Conservation (phyloP, 306 rosid species). For the Rosa rugosa region DNA sequence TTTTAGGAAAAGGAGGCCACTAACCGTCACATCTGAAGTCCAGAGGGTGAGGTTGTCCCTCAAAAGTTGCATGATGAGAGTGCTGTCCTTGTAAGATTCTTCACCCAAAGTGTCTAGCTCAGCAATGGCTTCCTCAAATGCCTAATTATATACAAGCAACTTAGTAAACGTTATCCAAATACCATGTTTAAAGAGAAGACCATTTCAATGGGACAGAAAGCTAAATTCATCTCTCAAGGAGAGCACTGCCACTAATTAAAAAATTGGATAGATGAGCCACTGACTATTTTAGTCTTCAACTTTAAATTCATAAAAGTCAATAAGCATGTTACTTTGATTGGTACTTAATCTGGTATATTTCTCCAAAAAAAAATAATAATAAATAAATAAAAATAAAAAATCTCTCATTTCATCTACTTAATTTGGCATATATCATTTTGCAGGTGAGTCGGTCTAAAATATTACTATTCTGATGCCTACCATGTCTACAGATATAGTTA, state of each 20-base stretch:
- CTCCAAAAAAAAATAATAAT: background rate
- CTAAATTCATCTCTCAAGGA: background rate
- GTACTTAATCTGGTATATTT: background rate
- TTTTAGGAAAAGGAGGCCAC: constrained; percentile 13
- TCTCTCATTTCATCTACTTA: background rate
- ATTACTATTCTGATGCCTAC: background rate
- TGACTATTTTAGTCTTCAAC: background rate
- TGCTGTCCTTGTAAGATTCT: constrained; percentile 89
- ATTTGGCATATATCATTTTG: background rate
- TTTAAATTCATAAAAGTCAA: constrained; percentile 8
- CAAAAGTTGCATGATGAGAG: constrained; percentile 82
- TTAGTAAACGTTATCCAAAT: background rate
- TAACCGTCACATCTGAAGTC: constrained; percentile 80
- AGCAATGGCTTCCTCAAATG: constrained; percentile 85
- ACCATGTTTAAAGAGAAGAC: background rate
- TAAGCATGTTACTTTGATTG: background rate
- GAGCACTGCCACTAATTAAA: background rate
- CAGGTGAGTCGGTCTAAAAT: background rate
- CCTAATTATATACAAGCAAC: constrained; percentile 32
- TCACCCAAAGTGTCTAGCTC: constrained; percentile 85
- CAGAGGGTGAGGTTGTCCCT: constrained; percentile 87
- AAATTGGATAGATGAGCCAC: background rate
- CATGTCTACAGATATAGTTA: background rate
- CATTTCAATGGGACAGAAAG: background rate
- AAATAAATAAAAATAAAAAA: no score